Conservation (phyloP, 2,329 filamentous ascomycete genomes). For the Aspergillus quadricinctus region DNA sequence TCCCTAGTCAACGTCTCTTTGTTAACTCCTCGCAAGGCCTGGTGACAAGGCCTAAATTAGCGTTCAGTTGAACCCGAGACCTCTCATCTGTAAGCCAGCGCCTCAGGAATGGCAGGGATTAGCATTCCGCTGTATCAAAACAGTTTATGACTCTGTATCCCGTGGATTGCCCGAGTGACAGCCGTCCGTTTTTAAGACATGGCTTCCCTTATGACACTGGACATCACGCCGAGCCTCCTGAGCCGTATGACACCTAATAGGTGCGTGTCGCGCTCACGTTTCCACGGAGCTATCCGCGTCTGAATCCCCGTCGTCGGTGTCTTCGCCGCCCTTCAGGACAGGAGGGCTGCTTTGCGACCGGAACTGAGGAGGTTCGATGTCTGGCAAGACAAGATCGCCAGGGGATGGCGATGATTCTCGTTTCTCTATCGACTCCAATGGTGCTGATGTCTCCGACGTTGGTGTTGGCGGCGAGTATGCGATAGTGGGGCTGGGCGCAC, state of each 20-base stretch:
- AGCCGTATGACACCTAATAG: background rate
- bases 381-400: slow-evolving; percentile 17
- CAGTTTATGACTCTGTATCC: background rate
- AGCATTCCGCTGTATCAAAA: background rate
- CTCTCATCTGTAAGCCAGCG: background rate
- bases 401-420: background rate
- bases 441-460: slow-evolving; percentile 24
- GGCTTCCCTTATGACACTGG: background rate
- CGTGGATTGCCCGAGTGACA: background rate
- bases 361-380: slow-evolving; percentile 19
- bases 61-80: background rate
- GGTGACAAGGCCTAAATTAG: background rate
- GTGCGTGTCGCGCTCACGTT: slow-evolving; percentile 9
- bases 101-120: background rate
- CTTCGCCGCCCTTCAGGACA: slow-evolving; percentile 16
- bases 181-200: background rate
- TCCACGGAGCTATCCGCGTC: slow-evolving; percentile 1
- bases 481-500: slow-evolving; percentile 27
- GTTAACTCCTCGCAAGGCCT: background rate
- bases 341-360: slow-evolving; percentile 32
- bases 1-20: background rate
- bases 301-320: slow-evolving; percentile 4
- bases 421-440: slow-evolving; percentile 11
- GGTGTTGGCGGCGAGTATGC: slow-evolving; percentile 40
- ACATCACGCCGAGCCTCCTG: no score